Evolutionary conservation across 1,284 basidiomycete genomes (phyloP).

Genomic region (Coniferiporia weirii): DNA sequence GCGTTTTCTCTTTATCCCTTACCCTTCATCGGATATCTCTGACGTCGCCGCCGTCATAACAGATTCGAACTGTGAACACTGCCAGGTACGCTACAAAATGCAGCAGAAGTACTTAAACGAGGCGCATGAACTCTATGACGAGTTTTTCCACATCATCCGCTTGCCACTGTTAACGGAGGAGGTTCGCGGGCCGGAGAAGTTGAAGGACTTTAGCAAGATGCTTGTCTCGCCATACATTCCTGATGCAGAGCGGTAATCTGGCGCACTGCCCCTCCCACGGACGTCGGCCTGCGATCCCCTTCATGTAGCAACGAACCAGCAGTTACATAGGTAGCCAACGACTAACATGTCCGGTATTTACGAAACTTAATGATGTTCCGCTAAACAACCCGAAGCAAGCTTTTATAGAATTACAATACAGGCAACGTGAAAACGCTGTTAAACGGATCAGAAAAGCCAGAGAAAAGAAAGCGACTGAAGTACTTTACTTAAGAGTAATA

Average conservation of each 20-base stretch:
- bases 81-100: constrained; percentile 92
- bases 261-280: neutral
- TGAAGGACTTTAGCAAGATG: constrained; percentile 88
- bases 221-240: constrained; percentile 60
- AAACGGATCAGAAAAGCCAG: neutral
- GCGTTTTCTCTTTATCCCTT: constrained; percentile 27
- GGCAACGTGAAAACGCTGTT: neutral
- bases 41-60: neutral
- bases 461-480: neutral
- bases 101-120: constrained; percentile 95
- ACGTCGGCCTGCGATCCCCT: no score
- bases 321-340: no score
- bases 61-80: constrained; percentile 95
- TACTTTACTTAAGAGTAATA: neutral
- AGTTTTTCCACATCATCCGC: constrained; percentile 94
- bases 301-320: no score
- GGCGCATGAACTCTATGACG: constrained; percentile 93
- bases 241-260: constrained; percentile 8
- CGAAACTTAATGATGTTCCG: neutral
- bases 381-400: neutral
- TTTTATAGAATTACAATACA: neutral
- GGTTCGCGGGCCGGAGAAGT: constrained; percentile 90
- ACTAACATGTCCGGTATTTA: no score
- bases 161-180: constrained; percentile 95
- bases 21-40: neutral